Evolutionary conservation across 352 stramenopile species (phyloP).

Genomic region (Globisporangium irregulare): DNA sequence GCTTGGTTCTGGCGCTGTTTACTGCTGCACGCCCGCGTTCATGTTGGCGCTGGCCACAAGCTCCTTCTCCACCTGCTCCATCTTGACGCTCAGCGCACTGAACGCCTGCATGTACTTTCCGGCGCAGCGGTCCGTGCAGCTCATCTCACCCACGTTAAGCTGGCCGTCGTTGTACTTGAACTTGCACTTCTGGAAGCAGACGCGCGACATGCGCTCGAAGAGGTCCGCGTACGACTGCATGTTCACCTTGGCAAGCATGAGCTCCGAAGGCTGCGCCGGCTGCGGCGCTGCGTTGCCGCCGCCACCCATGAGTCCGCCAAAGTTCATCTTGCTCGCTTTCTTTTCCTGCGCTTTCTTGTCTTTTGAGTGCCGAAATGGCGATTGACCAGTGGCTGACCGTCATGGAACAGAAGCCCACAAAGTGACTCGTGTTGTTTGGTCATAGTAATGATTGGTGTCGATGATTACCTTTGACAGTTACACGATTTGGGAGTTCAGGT

Average conservation of each 20-base stretch:
- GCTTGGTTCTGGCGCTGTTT: not conserved
- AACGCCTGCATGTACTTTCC: conserved; percentile 98
- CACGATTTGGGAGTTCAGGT: too few species aligned
- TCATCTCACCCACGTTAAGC: conserved; percentile 97
- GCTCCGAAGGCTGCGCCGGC: conserved; percentile 68
- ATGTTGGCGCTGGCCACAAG: conserved; percentile 74
- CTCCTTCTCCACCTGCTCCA: conserved; percentile 95
- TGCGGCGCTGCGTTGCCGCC: conserved; percentile 39
- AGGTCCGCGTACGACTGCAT: conserved; percentile 90
- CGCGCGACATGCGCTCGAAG: conserved; percentile 88
- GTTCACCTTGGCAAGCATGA: conserved; percentile 90
- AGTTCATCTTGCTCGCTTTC: conserved; percentile 51
- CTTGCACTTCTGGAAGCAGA: conserved; percentile 95
- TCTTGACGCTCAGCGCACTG: conserved; percentile 92
- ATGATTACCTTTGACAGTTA: too few species aligned
- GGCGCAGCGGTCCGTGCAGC: conserved; percentile 96
- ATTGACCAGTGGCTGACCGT: not conserved
- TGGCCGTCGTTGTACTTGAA: conserved; percentile 96
- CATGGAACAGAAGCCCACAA: too few species aligned
- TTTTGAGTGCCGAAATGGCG: not conserved
- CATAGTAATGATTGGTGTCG: too few species aligned
- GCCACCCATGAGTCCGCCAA: conserved; percentile 70
- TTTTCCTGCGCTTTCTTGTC: not conserved
- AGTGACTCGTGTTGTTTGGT: too few species aligned
- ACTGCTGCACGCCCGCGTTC: conserved; percentile 41